Evolutionary conservation across 202 grass and related monocot species (phyloP).

Genomic region (Dendrocalamus latiflorus): DNA sequence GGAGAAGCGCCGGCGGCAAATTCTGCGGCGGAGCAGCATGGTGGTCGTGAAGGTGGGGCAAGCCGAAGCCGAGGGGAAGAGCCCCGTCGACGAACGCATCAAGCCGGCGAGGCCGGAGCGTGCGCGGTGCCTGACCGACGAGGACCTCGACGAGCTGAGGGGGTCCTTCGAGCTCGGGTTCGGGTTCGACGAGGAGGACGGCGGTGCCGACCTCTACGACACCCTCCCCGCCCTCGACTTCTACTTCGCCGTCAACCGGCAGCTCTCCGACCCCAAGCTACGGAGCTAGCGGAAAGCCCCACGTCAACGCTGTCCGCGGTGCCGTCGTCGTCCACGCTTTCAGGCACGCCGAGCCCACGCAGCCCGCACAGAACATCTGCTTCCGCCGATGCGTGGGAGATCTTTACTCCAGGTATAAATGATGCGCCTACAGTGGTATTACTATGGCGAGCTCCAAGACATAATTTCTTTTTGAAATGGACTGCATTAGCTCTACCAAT

Average conservation of each 20-base stretch:
- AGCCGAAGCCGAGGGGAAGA: not conserved
- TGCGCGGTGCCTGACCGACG: slow-evolving; percentile 33
- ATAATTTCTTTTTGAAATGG: no score
- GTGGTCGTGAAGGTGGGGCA: not conserved
- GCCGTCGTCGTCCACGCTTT: slow-evolving; percentile 39
- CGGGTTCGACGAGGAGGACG: slow-evolving; percentile 48
- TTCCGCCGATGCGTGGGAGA: slow-evolving; percentile 33
- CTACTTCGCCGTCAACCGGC: slow-evolving; percentile 57
- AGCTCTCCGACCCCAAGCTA: slow-evolving; percentile 44
- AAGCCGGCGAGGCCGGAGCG: not conserved
- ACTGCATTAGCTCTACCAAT: no score
- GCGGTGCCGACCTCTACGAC: slow-evolving; percentile 31
- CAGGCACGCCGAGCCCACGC: slow-evolving; percentile 15
- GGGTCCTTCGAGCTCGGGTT: slow-evolving; percentile 57
- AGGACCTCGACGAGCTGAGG: slow-evolving; percentile 50
- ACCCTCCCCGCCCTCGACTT: slow-evolving; percentile 58
- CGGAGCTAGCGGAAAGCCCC: slow-evolving; percentile 12
- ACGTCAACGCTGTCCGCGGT: slow-evolving; percentile 24
- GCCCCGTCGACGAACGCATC: not conserved
- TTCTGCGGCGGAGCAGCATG: slow-evolving; percentile 4
- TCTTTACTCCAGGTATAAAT: slow-evolving; percentile 30
- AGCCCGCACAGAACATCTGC: slow-evolving; percentile 6
- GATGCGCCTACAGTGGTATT: no score
- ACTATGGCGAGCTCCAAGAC: no score
- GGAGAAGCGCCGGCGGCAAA: slow-evolving; percentile 41